These are phyloP conservation scores for Calycina herbarum DNA, from an alignment of 2,329 filamentous ascomycete species.

Conservation along the genomic window DNA sequence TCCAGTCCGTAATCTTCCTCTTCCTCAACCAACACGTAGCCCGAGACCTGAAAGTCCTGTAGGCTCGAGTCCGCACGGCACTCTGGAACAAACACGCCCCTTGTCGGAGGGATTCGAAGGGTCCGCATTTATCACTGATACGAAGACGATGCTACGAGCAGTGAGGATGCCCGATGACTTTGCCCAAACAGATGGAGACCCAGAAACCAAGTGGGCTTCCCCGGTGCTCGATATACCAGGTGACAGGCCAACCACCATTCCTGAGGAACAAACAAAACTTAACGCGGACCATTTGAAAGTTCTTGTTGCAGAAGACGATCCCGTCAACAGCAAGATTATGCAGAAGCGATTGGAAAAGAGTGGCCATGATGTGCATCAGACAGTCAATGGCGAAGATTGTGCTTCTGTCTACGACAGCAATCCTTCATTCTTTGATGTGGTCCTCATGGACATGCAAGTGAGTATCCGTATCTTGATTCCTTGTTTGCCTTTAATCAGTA, in stretches of 20 bases:
- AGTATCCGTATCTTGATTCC: constrained; percentile 34
- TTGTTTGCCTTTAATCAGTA: neutral
- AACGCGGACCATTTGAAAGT: constrained; percentile 47
- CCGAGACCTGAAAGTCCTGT: constrained; percentile 13
- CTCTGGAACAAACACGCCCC: constrained; percentile 24
- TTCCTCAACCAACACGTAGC: neutral
- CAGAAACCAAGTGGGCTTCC: constrained; percentile 9
- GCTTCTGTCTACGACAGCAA: constrained; percentile 67
- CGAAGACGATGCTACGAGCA: constrained; percentile 45
- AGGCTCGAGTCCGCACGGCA: constrained; percentile 28
- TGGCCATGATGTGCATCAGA: constrained; percentile 70
- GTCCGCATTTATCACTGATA: constrained; percentile 41
- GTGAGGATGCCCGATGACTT: constrained; percentile 48
- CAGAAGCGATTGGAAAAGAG: constrained; percentile 76
- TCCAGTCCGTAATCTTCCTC: constrained; percentile 15
- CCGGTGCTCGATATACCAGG: constrained; percentile 26
- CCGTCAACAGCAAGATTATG: constrained; percentile 80
- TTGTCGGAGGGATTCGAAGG: constrained; percentile 41
- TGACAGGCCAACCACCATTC: constrained; percentile 3
- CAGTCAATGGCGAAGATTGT: constrained; percentile 84
- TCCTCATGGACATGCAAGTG: constrained; percentile 94
- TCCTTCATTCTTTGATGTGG: constrained; percentile 66
- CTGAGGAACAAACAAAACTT: constrained; percentile 8
- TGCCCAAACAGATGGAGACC: neutral
- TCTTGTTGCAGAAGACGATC: constrained; percentile 84